Conservation (phyloP, 2,329 filamentous ascomycete genomes). For the Helminthosporium solani region DNA sequence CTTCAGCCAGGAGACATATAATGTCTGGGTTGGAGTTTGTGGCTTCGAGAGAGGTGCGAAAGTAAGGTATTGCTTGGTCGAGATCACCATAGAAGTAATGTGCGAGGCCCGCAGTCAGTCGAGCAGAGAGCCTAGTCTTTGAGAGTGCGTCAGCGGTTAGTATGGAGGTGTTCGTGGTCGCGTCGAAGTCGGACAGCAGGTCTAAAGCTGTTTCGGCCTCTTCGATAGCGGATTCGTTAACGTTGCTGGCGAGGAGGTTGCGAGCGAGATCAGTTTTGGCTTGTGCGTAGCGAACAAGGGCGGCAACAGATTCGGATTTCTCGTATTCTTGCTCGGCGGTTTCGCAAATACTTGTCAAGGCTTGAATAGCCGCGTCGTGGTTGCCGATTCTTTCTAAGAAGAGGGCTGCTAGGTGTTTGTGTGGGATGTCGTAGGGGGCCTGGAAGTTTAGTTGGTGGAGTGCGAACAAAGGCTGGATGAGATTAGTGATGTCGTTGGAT, state of each 20-base stretch:
- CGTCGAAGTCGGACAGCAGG: conserved; percentile 70
- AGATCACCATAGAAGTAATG: conserved; percentile 69
- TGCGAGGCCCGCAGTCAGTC: conserved; percentile 81
- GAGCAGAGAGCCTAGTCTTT: conserved; percentile 76
- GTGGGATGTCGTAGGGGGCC: conserved; percentile 67
- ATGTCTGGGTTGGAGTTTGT: conserved; percentile 76
- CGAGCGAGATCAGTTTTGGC: conserved; percentile 85
- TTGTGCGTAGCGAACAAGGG: conserved; percentile 75
- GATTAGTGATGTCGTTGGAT: conserved; percentile 55
- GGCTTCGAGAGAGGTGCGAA: conserved; percentile 76
- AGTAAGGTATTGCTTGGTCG: conserved; percentile 72
- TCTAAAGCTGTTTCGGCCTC: conserved; percentile 79
- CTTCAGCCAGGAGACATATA: conserved; percentile 82
- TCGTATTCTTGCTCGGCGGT: conserved; percentile 81
- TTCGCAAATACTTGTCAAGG: conserved; percentile 66
- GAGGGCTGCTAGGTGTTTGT: conserved; percentile 75
- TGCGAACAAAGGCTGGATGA: conserved; percentile 86
- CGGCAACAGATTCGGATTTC: conserved; percentile 70
- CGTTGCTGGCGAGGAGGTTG: conserved; percentile 69
- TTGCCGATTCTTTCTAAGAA: conserved; percentile 80
- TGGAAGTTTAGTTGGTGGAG: conserved; percentile 77
- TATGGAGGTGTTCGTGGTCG: conserved; percentile 45
- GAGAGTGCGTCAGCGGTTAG: conserved; percentile 64
- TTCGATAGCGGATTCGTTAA: conserved; percentile 69
- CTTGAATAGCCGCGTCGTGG: conserved; percentile 61